Base-by-base conservation (phyloP, 1,284 basidiomycete genomes). In the Mycosarcoma mackinlayi region DNA sequence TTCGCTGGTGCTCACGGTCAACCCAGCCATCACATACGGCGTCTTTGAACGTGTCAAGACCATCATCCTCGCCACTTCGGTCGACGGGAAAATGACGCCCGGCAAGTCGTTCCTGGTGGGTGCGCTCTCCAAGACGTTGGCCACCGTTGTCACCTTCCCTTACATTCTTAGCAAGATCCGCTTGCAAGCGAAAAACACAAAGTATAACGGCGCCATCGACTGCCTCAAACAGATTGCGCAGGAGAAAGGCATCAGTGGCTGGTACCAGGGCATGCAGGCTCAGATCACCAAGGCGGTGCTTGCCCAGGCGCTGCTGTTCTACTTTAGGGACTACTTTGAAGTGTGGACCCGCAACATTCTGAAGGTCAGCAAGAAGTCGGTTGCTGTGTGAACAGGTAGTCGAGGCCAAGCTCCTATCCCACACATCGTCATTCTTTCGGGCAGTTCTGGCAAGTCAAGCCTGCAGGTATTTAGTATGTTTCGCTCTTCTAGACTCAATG, bases 11-110 rank as follows among this genome's bases (percentile, higher is more conserved):
- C 87, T 99, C 38, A 97, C 94, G 31, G 79, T 85, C 58, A 99
- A 99, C 84, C 96, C 96, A 3, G 94, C 96, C 19, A 98, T 99
- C 84, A 99, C 96, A 1, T 99, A 98, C 83, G 96, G 96, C 49
- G 87, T 91, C 34, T 98, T 93, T 81, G 95, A 98, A 85, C 77
- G 80, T 38, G 87, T 96, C 65, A 98, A 98, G 86, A 87, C 85
- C 27, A 59, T 83, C 48, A 72, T 84, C 59, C 73, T 84, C 28
- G 85, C 86, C 75, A 84, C 85, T 13, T 85, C 85, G 45, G 85
- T 85, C 14, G 87, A 87, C 5, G 84, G 85, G 3, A 92, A 91
- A 77, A 86, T 94, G 81, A 88, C 89, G 0, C 92, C 94, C 1
- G 89, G 88, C 76, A 87, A 89, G 83, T 87, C 90, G 7, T 99